Base-by-base conservation (phyloP, 176 grass and related monocot genomes). In the Poa annua region DNA sequence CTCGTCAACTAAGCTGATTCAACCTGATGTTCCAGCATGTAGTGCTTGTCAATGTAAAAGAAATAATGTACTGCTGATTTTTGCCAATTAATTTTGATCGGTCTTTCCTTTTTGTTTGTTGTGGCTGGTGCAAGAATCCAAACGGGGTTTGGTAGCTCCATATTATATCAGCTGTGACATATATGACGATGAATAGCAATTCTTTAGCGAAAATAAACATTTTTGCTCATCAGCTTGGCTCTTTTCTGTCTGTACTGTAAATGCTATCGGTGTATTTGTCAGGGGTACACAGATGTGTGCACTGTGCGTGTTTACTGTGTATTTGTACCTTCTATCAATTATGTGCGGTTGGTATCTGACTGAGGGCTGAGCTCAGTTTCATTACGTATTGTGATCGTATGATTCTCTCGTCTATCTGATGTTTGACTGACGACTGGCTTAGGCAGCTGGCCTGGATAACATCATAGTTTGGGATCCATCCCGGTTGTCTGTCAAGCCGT, bases 61-160 rank as follows among this genome's bases (percentile, higher is more conserved):
- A 57, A 65, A 81, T 54, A 83, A 79, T 12, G 12, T 15, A 80
- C 21, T 38, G 50, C 22, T 17, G 53, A 32, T 83, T 74, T 78
- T 75, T 80, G 76, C 13, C 35, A 62, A 68, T 83, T 75, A 80
- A 10, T 80, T 90, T 86, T 89, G n/a, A 24, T 75, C 3, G 56
- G 19, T 29, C 38, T 67, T 3, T 29, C 50, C 52, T 7, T 39
- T 78, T 41, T 68, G 53, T 39, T 90, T 38, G 61, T 68, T 67
- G 26, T 79, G 68, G 19, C 68, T 74, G 42, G 22, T 74, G 49
- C 21, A 71, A 51, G 26, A n/a, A 75, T 71, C 19, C 54, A 52
- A n/a, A 59, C 66, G 47, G 78, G 10, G 65, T 42, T 78, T 74
- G 26, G 11, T 78, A 19, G 15, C 60, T 77, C 54, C 22, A 42